A percentile compares a stretch with the other conserved stretches of the same genome.
These are phyloP conservation scores for Yueomyces sinensis DNA, from an alignment of 805 yeast genomes.

Conservation along the genomic window DNA sequence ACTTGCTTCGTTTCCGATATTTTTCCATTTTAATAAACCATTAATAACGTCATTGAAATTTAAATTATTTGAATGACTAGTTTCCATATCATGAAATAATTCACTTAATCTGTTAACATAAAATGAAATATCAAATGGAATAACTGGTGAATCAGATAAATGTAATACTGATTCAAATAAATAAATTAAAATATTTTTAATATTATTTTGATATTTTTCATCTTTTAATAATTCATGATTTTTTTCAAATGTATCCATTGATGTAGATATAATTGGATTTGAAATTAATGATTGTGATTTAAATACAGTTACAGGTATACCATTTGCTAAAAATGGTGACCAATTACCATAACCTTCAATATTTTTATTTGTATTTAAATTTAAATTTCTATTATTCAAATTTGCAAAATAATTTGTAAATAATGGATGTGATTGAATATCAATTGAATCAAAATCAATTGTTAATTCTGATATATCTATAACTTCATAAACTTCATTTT, in stretches of 20 bases:
- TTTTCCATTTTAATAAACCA: slow-evolving; percentile 29
- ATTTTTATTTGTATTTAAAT: slow-evolving; percentile 4
- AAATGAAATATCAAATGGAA: slow-evolving; percentile 48
- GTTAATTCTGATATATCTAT: slow-evolving; percentile 45
- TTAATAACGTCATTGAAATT: slow-evolving; percentile 19
- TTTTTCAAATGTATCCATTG: slow-evolving; percentile 50
- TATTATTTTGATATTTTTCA: slow-evolving; percentile 37
- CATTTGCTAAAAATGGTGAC: slow-evolving; percentile 47
- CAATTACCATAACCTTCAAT: slow-evolving; percentile 40
- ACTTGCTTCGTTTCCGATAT: slow-evolving; percentile 33
- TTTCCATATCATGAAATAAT: slow-evolving; percentile 33
- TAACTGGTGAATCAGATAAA: slow-evolving; percentile 57
- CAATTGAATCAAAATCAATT: slow-evolving; percentile 30
- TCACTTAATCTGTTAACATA: slow-evolving; percentile 31
- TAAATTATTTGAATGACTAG: slow-evolving; percentile 10
- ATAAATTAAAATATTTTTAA: slow-evolving; percentile 41
- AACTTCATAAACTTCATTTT: slow-evolving; percentile 49
- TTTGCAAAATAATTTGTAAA: slow-evolving; percentile 33
- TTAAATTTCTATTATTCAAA: slow-evolving; percentile 5
- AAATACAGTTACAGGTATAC: slow-evolving; percentile 28
- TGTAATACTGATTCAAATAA: slow-evolving; percentile 37
- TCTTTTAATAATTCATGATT: slow-evolving; percentile 29
- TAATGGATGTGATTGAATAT: slow-evolving; percentile 49
- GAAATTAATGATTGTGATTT: slow-evolving; percentile 6
- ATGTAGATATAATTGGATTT: slow-evolving; percentile 48